phyloP scores from a whole-genome alignment of 768 basidiomycete species.

The Hygrophorus pudorinus region DNA sequence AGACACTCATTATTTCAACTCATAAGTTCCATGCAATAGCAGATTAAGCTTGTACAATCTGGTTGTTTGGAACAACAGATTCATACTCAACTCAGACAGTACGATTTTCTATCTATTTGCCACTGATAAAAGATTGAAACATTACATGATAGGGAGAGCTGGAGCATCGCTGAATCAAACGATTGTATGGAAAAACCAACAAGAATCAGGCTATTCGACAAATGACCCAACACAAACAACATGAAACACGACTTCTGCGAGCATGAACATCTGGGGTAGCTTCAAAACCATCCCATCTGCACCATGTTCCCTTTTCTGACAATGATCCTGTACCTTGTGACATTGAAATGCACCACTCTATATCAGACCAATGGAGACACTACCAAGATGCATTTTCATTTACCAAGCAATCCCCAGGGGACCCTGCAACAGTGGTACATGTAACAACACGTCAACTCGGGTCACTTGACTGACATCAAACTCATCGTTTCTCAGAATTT shows the following conservation, averaged over 20 bases:
- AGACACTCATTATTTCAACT: constrained; percentile 13
- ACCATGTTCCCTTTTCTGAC: neutral
- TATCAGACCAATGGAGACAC: constrained; percentile 14
- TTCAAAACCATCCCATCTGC: neutral
- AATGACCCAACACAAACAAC: constrained; percentile 19
- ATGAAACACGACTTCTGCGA: too few species aligned
- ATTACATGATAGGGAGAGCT: constrained; percentile 23
- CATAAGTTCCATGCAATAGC: constrained; percentile 23
- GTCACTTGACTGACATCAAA: neutral
- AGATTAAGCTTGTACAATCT: constrained; percentile 17
- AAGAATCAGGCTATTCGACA: constrained; percentile 17
- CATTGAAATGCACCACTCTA: constrained; percentile 6
- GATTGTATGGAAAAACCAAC: constrained; percentile 23
- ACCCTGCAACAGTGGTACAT: neutral
- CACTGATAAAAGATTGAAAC: neutral
- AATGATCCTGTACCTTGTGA: constrained; percentile 1
- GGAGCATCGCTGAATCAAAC: constrained; percentile 25
- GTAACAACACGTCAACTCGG: too few species aligned
- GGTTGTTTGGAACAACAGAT: constrained; percentile 15
- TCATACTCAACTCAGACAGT: constrained; percentile 21
- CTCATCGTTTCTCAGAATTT: constrained; percentile 14
- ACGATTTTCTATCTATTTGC: constrained; percentile 13
- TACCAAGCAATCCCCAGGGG: neutral
- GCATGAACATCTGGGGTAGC: constrained; percentile 7
- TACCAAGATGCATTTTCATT: neutral